Evolutionary conservation across 176 grass and related monocot genomes (phyloP), one percentile per base, ranked within the genome.

Genomic region (Leersia perrieri): DNA sequence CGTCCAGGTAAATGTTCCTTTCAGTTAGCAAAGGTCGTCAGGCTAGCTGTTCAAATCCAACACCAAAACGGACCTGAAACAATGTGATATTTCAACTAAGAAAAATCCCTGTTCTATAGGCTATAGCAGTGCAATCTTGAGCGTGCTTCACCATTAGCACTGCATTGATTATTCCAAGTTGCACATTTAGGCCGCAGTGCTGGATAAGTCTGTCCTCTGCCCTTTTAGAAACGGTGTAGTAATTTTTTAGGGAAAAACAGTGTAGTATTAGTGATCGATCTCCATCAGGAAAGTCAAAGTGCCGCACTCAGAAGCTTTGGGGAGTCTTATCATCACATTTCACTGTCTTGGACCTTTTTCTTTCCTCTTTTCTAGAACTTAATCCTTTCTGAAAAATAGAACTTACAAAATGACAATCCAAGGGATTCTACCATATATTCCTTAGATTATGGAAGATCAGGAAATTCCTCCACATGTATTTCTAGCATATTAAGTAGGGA

Each of bases 201-300:
- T 68, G 58, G 33, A 55, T 80, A 66, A 44, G 64, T 31, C 33
- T 36, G 35, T 7, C 9, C 1, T 15, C 9, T 35, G 44, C 72
- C 30, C 30, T 79, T 71, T 38, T 27, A 32, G 11, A 31, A 49
- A 30, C 66, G 7, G 47, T 22, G 66, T n/a, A n/a, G n/a, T n/a
- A n/a, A n/a, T n/a, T n/a, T n/a, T n/a, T n/a, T n/a, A n/a, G n/a
- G n/a, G n/a, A n/a, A n/a, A n/a, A n/a, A n/a, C n/a, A n/a, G n/a
- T n/a, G n/a, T n/a, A n/a, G n/a, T 51, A 3, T 23, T 57, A 47
- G 66, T 85, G 67, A 53, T 31, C 58, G 1, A 39, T 85, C 81
- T 31, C 32, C 57, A 72, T 85, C 75, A 85, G 25, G 55, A 63
- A 55, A 79, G 40, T 42, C 25, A n/a, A 4, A 55, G 30, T 63